Conservation (phyloP, 1,139 yeast genomes). For the Geotrichum carabidarum region DNA sequence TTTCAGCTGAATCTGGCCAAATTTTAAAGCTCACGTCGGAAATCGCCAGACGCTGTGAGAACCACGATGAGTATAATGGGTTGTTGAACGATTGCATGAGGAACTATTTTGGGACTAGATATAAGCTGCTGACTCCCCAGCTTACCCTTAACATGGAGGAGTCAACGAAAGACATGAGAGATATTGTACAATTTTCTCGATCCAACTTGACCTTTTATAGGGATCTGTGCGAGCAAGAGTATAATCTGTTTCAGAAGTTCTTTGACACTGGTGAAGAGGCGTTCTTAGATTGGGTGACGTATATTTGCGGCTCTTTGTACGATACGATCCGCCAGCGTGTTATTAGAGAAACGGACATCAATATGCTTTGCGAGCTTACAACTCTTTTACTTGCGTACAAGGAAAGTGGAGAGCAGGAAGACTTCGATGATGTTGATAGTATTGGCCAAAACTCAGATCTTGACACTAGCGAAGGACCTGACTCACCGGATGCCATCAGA, state of each 20-base stretch:
- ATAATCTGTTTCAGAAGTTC: conserved; percentile 49
- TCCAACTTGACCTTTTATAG: conserved; percentile 38
- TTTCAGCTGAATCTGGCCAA: conserved; percentile 43
- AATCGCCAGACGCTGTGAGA: conserved; percentile 46
- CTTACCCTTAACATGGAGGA: conserved; percentile 35
- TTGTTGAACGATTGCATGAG: conserved; percentile 60
- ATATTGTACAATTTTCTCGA: conserved; percentile 31
- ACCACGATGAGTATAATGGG: conserved; percentile 59
- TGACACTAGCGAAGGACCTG: conserved; percentile 3
- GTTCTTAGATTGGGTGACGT: conserved; percentile 54
- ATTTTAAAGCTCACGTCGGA: conserved; percentile 48
- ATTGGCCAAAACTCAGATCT: neutral
- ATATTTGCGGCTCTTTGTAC: conserved; percentile 68
- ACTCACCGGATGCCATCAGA: conserved; percentile 22
- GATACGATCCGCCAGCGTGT: conserved; percentile 62
- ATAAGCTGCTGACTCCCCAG: conserved; percentile 44
- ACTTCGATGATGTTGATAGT: conserved; percentile 13
- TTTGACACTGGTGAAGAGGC: conserved; percentile 41
- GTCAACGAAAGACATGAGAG: conserved; percentile 25
- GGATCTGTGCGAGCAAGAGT: conserved; percentile 60
- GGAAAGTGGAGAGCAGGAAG: conserved; percentile 42
- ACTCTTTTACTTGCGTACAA: conserved; percentile 66
- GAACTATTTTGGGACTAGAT: conserved; percentile 57
- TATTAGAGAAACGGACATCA: conserved; percentile 63
- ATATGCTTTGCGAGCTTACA: conserved; percentile 67